Percentiles rank a stretch among this genome's conserved stretches.
phyloP scores from a whole-genome alignment of 1,284 basidiomycete species.

The Porogramme epimiltina region DNA sequence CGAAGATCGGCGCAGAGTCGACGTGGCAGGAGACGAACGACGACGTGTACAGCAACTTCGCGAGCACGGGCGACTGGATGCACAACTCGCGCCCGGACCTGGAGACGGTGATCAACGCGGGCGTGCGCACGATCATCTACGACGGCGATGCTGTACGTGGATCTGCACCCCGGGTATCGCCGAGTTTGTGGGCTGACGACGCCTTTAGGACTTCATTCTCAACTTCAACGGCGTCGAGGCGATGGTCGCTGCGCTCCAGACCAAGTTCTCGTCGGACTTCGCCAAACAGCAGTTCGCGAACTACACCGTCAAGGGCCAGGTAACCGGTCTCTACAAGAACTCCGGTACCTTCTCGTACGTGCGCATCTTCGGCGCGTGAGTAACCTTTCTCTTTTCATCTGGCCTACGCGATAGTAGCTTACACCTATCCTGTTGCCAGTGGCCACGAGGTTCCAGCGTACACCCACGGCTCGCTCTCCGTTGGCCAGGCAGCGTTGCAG shows the following conservation, averaged over 20 bases:
- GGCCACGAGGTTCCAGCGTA: constrained; percentile 31
- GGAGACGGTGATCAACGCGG: constrained; percentile 61
- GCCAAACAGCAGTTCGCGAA: constrained; percentile 43
- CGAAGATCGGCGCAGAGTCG: constrained; percentile 52
- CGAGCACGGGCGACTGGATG: constrained; percentile 68
- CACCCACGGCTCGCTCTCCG: constrained; percentile 24
- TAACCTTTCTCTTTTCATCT: not conserved
- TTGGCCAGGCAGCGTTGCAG: constrained; percentile 28
- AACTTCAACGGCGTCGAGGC: constrained; percentile 64
- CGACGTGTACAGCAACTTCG: constrained; percentile 57
- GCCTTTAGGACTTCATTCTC: constrained; percentile 49
- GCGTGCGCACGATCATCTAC: constrained; percentile 54
- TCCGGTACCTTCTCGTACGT: constrained; percentile 64
- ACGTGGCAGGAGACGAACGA: constrained; percentile 48
- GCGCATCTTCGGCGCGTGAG: constrained; percentile 50
- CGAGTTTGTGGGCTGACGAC: constrained; percentile 1
- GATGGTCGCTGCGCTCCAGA: constrained; percentile 42
- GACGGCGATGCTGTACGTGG: constrained; percentile 48
- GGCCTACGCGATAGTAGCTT: not conserved
- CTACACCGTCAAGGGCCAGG: constrained; percentile 52
- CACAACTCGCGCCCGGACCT: constrained; percentile 54
- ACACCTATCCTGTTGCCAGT: not conserved
- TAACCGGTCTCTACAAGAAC: constrained; percentile 58
- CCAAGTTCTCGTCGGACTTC: constrained; percentile 32
- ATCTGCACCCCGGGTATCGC: constrained; percentile 25